A percentile compares a stretch with the other conserved stretches of the same genome.
Evolutionary conservation across 768 basidiomycete species (phyloP).

Genomic region (Clitopilus hobsonii): DNA sequence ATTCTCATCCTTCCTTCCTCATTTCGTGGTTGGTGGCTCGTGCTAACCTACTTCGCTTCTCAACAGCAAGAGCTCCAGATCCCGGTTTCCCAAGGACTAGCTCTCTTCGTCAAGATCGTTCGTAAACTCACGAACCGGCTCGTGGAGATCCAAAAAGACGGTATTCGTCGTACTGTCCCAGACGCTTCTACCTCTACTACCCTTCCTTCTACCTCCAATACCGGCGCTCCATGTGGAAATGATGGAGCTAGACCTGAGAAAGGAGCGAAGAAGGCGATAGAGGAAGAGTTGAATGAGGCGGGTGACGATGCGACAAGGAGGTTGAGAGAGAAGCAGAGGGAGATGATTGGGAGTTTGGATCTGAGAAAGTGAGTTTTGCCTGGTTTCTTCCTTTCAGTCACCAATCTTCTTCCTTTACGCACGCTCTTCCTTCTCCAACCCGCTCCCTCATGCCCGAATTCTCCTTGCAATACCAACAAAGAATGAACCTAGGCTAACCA

Average conservation of each 20-base stretch:
- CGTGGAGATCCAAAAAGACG: conserved; percentile 74
- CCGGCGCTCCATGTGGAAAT: neutral
- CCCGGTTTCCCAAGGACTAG: conserved; percentile 82
- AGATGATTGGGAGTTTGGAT: conserved; percentile 86
- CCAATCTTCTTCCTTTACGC: conserved; percentile 13
- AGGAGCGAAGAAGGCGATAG: conserved; percentile 11
- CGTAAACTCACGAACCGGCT: conserved; percentile 78
- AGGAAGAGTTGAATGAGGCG: conserved; percentile 70
- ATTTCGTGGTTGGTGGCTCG: neutral
- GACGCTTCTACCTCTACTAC: conserved; percentile 24
- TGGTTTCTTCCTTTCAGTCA: conserved; percentile 9
- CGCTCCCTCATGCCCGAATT: neutral
- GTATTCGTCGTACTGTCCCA: conserved; percentile 62
- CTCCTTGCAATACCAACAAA: neutral
- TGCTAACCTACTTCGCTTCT: neutral
- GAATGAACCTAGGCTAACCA: neutral
- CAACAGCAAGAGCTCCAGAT: conserved; percentile 72
- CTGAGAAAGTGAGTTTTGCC: conserved; percentile 67
- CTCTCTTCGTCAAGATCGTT: conserved; percentile 87
- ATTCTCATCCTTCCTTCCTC: neutral
- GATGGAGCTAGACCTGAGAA: conserved; percentile 3
- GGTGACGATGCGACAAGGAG: conserved; percentile 68
- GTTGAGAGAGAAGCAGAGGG: conserved; percentile 72
- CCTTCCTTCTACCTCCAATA: neutral
- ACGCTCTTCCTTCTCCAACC: neutral